phyloP scores from a whole-genome alignment of 768 basidiomycete species.

The Tylopilus cervinicoccineus region DNA sequence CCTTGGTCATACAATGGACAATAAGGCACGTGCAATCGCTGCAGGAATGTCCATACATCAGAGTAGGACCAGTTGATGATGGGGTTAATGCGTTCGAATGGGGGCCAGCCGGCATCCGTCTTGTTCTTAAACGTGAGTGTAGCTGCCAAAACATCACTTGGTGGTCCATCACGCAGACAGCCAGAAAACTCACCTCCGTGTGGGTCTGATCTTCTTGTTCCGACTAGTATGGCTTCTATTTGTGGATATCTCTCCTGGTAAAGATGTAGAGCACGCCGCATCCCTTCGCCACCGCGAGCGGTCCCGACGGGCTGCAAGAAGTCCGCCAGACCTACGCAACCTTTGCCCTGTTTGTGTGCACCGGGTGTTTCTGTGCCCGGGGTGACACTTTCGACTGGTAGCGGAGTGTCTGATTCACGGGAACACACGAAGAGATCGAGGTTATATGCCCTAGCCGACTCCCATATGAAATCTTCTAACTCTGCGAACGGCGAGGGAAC shows the following conservation, averaged over 20 bases:
- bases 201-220: conserved; percentile 86
- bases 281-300: conserved; percentile 60
- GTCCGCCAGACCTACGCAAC: conserved; percentile 2
- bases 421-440: conserved; percentile 61
- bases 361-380: conserved; percentile 29
- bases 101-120: conserved; percentile 90
- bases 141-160: conserved; percentile 39
- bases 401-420: conserved; percentile 36
- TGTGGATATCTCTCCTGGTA: conserved; percentile 67
- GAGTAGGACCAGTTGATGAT: conserved; percentile 93
- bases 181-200: conserved; percentile 76
- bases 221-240: conserved; percentile 81
- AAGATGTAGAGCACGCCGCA: conserved; percentile 70
- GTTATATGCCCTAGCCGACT: conserved; percentile 57
- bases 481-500: conserved; percentile 82
- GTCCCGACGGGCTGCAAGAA: conserved; percentile 43
- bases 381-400: conserved; percentile 45
- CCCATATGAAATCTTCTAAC: conserved; percentile 80
- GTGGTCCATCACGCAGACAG: not conserved
- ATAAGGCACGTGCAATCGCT: conserved; percentile 72
- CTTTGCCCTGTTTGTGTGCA: conserved; percentile 7
- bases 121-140: conserved; percentile 67
- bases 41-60: conserved; percentile 87
- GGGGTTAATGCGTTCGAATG: conserved; percentile 87
- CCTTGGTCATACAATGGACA: conserved; percentile 90